phyloP scores from a whole-genome alignment of 192 early-diverging fungal species.

The Podila minutissima region DNA sequence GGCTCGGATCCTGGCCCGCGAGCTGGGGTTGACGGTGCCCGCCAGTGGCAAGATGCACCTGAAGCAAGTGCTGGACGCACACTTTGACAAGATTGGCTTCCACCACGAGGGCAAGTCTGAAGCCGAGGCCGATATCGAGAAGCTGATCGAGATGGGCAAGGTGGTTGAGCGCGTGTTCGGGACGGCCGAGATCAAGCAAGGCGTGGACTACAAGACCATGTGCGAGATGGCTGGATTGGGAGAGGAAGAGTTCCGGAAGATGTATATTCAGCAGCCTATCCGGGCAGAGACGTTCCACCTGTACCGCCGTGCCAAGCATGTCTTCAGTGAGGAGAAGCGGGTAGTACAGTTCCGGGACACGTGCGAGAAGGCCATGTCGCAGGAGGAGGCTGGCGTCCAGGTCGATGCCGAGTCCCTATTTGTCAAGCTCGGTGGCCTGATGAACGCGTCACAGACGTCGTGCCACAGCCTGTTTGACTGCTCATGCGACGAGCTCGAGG shows the following conservation, averaged over 20 bases:
- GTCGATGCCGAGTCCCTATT: conserved; percentile 41
- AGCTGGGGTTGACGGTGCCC: conserved; percentile 53
- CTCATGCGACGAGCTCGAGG: conserved; percentile 85
- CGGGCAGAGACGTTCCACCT: conserved; percentile 76
- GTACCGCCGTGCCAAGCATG: conserved; percentile 84
- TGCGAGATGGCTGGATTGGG: conserved; percentile 47
- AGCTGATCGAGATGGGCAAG: conserved; percentile 50
- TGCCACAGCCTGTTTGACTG: conserved; percentile 88
- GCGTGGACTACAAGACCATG: conserved; percentile 31
- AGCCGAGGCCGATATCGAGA: conserved; percentile 51
- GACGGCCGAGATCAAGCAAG: conserved; percentile 36
- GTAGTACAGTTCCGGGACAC: conserved; percentile 77
- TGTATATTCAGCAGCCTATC: conserved; percentile 64
- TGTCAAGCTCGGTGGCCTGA: conserved; percentile 78
- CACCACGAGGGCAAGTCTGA: conserved; percentile 45
- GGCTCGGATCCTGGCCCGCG: conserved; percentile 68
- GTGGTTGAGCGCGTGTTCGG: conserved; percentile 47
- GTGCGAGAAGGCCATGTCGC: conserved; percentile 54
- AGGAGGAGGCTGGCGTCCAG: conserved; percentile 2
- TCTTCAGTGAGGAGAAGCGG: conserved; percentile 80
- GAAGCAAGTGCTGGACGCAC: conserved; percentile 57
- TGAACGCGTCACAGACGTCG: conserved; percentile 88
- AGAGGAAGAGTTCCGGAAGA: conserved; percentile 55
- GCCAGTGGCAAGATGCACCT: conserved; percentile 45
- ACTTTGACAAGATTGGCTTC: conserved; percentile 48